Conservation (phyloP, 2,329 filamentous ascomycete species). For the Penicillium sp. region DNA sequence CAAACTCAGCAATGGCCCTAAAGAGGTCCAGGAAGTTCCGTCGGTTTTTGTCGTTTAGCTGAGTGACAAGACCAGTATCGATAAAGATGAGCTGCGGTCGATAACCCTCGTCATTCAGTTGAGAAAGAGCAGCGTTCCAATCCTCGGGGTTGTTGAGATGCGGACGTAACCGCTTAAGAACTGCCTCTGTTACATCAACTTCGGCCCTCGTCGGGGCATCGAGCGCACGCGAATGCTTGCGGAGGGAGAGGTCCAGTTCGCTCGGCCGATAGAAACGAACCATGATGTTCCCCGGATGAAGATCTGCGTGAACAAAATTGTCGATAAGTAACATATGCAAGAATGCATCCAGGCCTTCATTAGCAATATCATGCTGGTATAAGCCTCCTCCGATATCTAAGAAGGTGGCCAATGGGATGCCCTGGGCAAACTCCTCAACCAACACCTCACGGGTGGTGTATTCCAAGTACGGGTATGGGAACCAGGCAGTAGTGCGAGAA, state of each 20-base stretch:
- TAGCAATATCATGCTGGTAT: conserved; percentile 90
- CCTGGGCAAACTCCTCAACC: conserved; percentile 93
- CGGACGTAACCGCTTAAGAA: conserved; percentile 75
- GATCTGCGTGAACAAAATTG: conserved; percentile 94
- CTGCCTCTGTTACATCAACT: conserved; percentile 80
- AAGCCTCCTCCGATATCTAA: conserved; percentile 86
- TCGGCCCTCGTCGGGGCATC: conserved; percentile 51
- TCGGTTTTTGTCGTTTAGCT: conserved; percentile 83
- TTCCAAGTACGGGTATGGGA: conserved; percentile 88
- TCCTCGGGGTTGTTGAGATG: conserved; percentile 64
- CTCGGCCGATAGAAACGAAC: conserved; percentile 92
- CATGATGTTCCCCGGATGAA: conserved; percentile 99
- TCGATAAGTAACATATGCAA: conserved; percentile 94
- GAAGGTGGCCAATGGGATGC: conserved; percentile 87
- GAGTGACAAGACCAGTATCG: conserved; percentile 91
- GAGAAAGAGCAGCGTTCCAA: conserved; percentile 72
- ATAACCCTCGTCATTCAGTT: conserved; percentile 84
- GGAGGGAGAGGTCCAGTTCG: conserved; percentile 63
- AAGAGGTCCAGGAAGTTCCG: conserved; percentile 93
- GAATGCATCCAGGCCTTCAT: conserved; percentile 93
- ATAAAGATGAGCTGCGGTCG: conserved; percentile 95
- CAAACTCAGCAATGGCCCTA: conserved; percentile 92
- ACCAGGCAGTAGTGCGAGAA: conserved; percentile 87
- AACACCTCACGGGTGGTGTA: conserved; percentile 91
- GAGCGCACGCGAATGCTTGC: conserved; percentile 43